phyloP scores from a whole-genome alignment of 768 basidiomycete species.

The Wakefieldia striispora region DNA sequence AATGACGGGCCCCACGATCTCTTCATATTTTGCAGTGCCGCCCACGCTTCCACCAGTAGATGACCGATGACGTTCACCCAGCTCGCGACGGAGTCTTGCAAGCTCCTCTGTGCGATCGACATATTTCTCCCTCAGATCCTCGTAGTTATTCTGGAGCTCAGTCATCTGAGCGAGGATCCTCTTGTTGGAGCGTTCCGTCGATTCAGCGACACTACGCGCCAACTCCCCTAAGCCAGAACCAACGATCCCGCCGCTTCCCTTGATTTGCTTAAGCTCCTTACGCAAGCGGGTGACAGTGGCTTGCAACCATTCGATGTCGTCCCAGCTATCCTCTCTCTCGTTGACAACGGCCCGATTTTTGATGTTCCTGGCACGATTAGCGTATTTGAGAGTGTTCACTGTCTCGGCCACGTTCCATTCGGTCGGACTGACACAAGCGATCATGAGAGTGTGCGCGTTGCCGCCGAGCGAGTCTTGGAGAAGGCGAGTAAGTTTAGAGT shows the following conservation, averaged over 20 bases:
- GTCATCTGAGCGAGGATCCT: slow-evolving; percentile 78
- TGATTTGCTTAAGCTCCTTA: slow-evolving; percentile 80
- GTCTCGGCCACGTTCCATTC: slow-evolving; percentile 97
- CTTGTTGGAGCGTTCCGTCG: slow-evolving; percentile 64
- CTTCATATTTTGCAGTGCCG: slow-evolving; percentile 79
- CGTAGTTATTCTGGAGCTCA: slow-evolving; percentile 82
- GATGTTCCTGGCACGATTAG: slow-evolving; percentile 95
- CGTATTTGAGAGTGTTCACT: slow-evolving; percentile 93
- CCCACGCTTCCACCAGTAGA: slow-evolving; percentile 58
- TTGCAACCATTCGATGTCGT: slow-evolving; percentile 96
- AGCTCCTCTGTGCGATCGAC: slow-evolving; percentile 89
- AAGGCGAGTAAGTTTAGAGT: slow-evolving; percentile 91
- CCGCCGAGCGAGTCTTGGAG: slow-evolving; percentile 88
- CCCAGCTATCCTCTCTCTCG: slow-evolving; percentile 97
- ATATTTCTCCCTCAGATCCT: slow-evolving; percentile 78
- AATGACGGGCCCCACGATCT: slow-evolving; percentile 95
- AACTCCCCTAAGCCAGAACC: slow-evolving; percentile 27
- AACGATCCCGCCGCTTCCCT: slow-evolving; percentile 52
- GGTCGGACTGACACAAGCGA: slow-evolving; percentile 94
- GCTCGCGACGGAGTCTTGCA: slow-evolving; percentile 71
- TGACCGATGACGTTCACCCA: slow-evolving; percentile 68
- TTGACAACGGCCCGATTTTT: slow-evolving; percentile 92
- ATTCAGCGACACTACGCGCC: slow-evolving; percentile 31
- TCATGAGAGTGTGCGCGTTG: slow-evolving; percentile 98
- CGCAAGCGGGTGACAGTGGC: slow-evolving; percentile 79